Base-by-base conservation (phyloP, 2,329 filamentous ascomycete genomes). In the Pseudogymnoascus sp. region DNA sequence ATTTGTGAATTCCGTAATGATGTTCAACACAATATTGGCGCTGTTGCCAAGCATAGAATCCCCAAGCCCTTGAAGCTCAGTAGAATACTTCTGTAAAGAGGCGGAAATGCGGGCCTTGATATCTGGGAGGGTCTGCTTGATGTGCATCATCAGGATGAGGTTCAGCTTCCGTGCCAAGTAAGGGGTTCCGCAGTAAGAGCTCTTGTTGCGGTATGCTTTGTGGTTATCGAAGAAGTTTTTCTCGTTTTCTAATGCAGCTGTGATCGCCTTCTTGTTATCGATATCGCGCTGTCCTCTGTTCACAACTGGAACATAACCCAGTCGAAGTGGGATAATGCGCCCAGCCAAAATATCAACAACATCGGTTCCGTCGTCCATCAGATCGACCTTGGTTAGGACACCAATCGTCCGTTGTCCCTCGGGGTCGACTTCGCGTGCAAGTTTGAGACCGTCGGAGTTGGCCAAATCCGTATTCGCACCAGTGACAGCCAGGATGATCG, bases 141-240 rank as follows among this genome's bases (percentile, higher is more conserved):
- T 99, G 81, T 99, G 95, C 95, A 99, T 99, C 93, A 99, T 97
- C 70, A 99, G 84, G 73, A 99, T 97, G 72, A 99, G 82, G 78
- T 99, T 99, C 65, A 99, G 85, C 79, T 99, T 99, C 70, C 93
- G 88, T 3, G 95, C 95, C 65, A 99, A 82, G 74, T 99, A 99
- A 3, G 95, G 95, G 2, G 95, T 99, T 76, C 95, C 95, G 77
- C 95, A 99, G 82, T 99, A 99, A 5, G 93, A 90, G 74, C 91
- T 93, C 86, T 99, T 99, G 79, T 97, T 99, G 66, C 93, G 86
- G 78, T 99, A 99, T 36, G 95, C 93, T 80, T 96, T 96, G 84
- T 99, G 95, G 77, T 93, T 93, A 72, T 99, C 95, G 75, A 99
- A 99, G 77, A 96, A 99, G 75, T 90, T 89, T 83, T 91, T 96